Conservation (phyloP, 2,329 filamentous ascomycete genomes). For the Whalleya microplaca region DNA sequence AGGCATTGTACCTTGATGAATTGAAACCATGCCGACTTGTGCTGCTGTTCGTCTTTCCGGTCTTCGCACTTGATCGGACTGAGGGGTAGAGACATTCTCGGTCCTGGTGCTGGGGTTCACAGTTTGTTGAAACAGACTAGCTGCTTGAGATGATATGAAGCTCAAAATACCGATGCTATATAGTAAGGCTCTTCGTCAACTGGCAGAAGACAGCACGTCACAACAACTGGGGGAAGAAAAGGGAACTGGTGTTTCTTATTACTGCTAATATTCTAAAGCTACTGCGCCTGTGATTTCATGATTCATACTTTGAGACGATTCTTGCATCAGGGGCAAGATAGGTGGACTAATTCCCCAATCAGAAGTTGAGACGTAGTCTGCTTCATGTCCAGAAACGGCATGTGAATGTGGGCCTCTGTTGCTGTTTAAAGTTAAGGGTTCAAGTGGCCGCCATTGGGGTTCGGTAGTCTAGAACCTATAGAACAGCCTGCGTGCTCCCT, state of each 20-base stretch:
- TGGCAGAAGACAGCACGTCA: not conserved
- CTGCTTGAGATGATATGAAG: not conserved
- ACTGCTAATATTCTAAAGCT: not conserved
- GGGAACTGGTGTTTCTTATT: too few species aligned
- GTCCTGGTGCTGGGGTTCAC: not conserved
- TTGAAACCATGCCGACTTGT: conserved; percentile 36
- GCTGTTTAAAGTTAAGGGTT: not conserved
- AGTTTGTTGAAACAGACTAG: not conserved
- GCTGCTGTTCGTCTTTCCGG: conserved; percentile 28
- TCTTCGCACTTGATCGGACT: conserved; percentile 26
- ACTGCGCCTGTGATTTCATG: conserved; percentile 3
- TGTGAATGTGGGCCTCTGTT: conserved; percentile 20
- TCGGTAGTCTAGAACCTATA: too few species aligned
- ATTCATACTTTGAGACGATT: conserved; percentile 9
- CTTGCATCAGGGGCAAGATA: conserved; percentile 15
- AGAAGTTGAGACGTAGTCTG: conserved; percentile 27
- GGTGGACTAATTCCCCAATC: conserved; percentile 6
- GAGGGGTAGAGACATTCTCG: conserved; percentile 22
- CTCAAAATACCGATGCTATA: too few species aligned
- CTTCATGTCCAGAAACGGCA: conserved; percentile 21
- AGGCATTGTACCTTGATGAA: conserved; percentile 31
- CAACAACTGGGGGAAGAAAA: not conserved
- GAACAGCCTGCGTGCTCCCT: too few species aligned
- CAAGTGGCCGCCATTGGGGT: too few species aligned
- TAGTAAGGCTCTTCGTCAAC: too few species aligned